Evolutionary conservation across 768 basidiomycete species (phyloP).

Genomic region (Amylocystis lapponica): DNA sequence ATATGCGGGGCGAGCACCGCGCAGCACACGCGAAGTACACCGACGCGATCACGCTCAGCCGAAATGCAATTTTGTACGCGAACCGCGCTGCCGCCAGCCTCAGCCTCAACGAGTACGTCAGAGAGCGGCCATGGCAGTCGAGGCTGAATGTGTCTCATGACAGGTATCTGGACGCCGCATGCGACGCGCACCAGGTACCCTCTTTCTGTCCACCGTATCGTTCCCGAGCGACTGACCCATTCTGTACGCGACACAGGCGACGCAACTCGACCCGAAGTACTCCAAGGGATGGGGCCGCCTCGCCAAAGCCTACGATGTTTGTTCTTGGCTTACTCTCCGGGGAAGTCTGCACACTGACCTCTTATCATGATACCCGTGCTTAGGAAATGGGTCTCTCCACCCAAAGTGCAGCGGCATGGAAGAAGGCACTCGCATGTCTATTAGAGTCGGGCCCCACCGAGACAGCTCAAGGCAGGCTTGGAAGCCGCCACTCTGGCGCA

Average conservation of each 20-base stretch:
- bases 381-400: conserved; percentile 9
- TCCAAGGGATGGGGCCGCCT: conserved; percentile 21
- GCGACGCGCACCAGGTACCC: conserved; percentile 12
- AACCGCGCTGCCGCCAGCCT: conserved; percentile 38
- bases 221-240: neutral
- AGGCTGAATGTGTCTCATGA: neutral
- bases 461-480: conserved; percentile 12
- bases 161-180: conserved; percentile 12
- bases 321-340: conserved; percentile 1
- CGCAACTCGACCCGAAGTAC: conserved; percentile 16
- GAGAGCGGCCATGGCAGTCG: neutral
- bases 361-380: neutral
- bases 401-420: conserved; percentile 10
- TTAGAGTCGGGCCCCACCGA: conserved; percentile 5
- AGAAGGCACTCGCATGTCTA: conserved; percentile 10
- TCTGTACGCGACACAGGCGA: conserved; percentile 16
- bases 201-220: neutral
- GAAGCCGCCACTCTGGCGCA: too few relatives aligned
- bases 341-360: neutral
- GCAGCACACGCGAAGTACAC: conserved; percentile 36
- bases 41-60: conserved; percentile 34
- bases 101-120: conserved; percentile 32
- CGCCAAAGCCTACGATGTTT: conserved; percentile 13
- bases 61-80: conserved; percentile 37
- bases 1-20: conserved; percentile 26